Base-by-base conservation (phyloP, 192 early-diverging fungal species). In the Dissophora globulifera region DNA sequence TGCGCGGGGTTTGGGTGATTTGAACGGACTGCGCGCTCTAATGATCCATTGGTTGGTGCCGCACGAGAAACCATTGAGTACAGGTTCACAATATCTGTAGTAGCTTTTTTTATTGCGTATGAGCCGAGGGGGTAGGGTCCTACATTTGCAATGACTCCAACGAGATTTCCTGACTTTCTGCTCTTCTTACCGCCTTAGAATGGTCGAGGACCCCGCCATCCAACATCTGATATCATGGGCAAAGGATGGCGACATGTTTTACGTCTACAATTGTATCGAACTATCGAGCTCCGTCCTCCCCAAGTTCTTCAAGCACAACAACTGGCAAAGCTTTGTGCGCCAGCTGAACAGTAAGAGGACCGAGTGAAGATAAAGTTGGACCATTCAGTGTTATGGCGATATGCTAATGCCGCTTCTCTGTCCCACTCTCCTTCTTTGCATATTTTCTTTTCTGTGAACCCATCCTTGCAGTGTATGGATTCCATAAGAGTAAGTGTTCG, bases 301-400 rank as follows among this genome's bases (percentile, higher is more conserved):
- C 23, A 89, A 92, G 69, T 91, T 93, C 63, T 96, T 95, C 68
- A 95, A 94, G 72, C 94, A 96, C 78, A 94, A 92, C 78, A 94
- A 95, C 82, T 95, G 91, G 89, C 89, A 91, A 55, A 94, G 93
- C 79, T 95, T 95, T 88, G 93, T 94, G 33, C 86, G 93, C 23
- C 92, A 94, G 79, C 82, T 95, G 15, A 95, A 95, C 82, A 94
- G 86, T 88, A 79, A 47, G 82, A n/a, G n/a, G n/a, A n/a, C n/a
- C n/a, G n/a, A n/a, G n/a, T n/a, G n/a, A n/a, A n/a, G n/a, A n/a
- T n/a, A n/a, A n/a, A n/a, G n/a, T n/a, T n/a, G n/a, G n/a, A n/a
- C n/a, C n/a, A n/a, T n/a, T n/a, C n/a, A n/a, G n/a, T n/a, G n/a
- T n/a, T n/a, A n/a, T 78, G 17, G 25, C 32, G 25, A 42, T 45